Conservation (phyloP, 345 rosid species). For the Chamaenerion angustifolium region DNA sequence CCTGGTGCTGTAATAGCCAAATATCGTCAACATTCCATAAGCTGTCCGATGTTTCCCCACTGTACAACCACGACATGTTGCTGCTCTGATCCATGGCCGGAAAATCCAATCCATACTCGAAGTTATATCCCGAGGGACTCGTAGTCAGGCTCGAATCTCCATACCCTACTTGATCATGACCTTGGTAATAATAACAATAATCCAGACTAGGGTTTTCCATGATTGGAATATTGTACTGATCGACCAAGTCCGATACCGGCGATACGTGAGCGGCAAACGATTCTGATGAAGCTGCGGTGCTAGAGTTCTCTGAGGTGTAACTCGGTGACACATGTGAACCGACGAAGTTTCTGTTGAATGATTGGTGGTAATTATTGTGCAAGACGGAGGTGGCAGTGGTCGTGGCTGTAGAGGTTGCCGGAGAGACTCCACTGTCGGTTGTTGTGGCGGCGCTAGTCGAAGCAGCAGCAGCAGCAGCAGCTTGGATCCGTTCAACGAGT, state of each 20-base stretch:
- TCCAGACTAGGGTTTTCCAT: conserved; percentile 31
- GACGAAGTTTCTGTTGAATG: too few species aligned
- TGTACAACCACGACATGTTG: conserved; percentile 20
- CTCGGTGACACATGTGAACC: not conserved
- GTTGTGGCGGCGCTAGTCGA: conserved; percentile 9
- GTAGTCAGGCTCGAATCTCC: conserved; percentile 16
- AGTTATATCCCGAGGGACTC: conserved; percentile 10
- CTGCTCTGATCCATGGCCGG: conserved; percentile 34
- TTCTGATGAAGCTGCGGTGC: conserved; percentile 55
- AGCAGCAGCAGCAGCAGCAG: conserved; percentile 32
- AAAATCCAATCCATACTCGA: conserved; percentile 29
- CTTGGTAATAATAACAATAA: conserved; percentile 22
- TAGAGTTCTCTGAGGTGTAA: conserved; percentile 57
- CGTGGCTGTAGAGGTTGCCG: conserved; percentile 5
- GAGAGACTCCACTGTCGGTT: conserved; percentile 9
- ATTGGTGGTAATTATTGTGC: too few species aligned
- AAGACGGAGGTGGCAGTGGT: conserved; percentile 4
- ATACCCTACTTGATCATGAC: conserved; percentile 20
- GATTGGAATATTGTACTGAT: conserved; percentile 20
- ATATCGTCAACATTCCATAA: conserved; percentile 64
- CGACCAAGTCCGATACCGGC: conserved; percentile 44
- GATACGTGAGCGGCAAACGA: conserved; percentile 42
- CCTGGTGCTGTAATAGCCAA: too few species aligned
- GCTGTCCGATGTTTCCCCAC: conserved; percentile 38
- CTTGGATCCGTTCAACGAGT: conserved; percentile 77